phyloP scores from a whole-genome alignment of 768 basidiomycete genomes.

The Mycena alexandri region DNA sequence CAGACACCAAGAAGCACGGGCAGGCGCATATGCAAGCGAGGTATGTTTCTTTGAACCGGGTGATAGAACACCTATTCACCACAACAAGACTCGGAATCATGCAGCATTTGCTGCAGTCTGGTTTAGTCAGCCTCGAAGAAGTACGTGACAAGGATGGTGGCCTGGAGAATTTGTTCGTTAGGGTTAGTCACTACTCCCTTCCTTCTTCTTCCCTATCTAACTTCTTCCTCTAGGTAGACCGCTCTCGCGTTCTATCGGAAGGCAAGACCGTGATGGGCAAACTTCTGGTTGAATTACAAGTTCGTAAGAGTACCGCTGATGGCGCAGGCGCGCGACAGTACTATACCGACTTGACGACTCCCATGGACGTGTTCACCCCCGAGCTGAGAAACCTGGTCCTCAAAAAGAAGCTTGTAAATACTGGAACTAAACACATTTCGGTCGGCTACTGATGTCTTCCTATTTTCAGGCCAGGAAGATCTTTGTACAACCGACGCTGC shows the following conservation, averaged over 20 bases:
- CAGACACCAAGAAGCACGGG: slow-evolving; percentile 80
- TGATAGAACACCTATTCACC: not conserved
- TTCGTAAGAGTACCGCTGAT: slow-evolving; percentile 88
- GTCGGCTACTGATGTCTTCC: not conserved
- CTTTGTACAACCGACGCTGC: slow-evolving; percentile 81
- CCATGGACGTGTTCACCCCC: slow-evolving; percentile 67
- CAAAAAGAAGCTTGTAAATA: slow-evolving; percentile 79
- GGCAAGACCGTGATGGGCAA: slow-evolving; percentile 79
- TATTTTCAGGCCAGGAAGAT: slow-evolving; percentile 1
- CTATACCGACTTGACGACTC: slow-evolving; percentile 85
- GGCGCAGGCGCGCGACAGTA: slow-evolving; percentile 82
- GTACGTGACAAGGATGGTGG: slow-evolving; percentile 67
- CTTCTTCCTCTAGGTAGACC: slow-evolving; percentile 69
- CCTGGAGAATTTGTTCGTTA: slow-evolving; percentile 77
- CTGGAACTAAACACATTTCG: not conserved
- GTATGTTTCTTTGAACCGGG: slow-evolving; percentile 52
- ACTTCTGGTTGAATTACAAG: slow-evolving; percentile 84
- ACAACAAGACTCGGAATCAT: slow-evolving; percentile 81
- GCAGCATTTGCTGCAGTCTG: slow-evolving; percentile 78
- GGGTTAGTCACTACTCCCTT: slow-evolving; percentile 56
- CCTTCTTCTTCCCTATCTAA: slow-evolving; percentile 8
- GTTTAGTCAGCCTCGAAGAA: slow-evolving; percentile 79
- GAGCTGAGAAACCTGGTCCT: slow-evolving; percentile 82
- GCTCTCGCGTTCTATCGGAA: slow-evolving; percentile 70
- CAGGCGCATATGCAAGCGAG: slow-evolving; percentile 94